phyloP scores from a whole-genome alignment of 352 stramenopile species.

The Thraustochytrium striatum region DNA sequence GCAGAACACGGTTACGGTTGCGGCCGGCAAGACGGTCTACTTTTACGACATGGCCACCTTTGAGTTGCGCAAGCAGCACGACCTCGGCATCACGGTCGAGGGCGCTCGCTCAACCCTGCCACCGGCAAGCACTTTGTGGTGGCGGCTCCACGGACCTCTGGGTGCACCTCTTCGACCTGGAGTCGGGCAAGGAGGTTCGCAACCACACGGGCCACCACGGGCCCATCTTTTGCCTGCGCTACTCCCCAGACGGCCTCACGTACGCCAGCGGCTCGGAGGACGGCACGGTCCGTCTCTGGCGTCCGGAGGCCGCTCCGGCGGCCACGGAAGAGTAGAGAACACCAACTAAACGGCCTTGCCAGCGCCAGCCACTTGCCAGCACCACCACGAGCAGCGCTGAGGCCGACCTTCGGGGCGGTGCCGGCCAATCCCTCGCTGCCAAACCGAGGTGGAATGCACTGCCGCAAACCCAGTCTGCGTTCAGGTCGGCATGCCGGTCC shows the following conservation, averaged over 20 bases:
- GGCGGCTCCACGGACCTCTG: constrained; percentile 90
- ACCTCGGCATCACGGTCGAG: constrained; percentile 76
- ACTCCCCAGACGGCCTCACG: constrained; percentile 80
- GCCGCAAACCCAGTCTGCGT: too few relatives aligned
- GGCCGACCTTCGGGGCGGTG: too few relatives aligned
- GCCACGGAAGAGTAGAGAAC: too few relatives aligned
- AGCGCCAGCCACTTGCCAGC: too few relatives aligned
- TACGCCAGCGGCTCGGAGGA: constrained; percentile 95
- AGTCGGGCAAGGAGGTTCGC: constrained; percentile 82
- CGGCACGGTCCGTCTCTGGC: constrained; percentile 95
- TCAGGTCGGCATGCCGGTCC: too few relatives aligned
- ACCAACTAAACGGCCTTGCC: too few relatives aligned
- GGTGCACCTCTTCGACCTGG: constrained; percentile 91
- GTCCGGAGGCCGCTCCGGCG: neutral
- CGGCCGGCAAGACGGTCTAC: constrained; percentile 84
- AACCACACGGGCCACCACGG: constrained; percentile 94
- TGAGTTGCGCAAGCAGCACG: constrained; percentile 66
- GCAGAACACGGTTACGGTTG: constrained; percentile 69
- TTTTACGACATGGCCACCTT: constrained; percentile 82
- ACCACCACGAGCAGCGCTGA: too few relatives aligned
- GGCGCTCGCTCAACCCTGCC: constrained; percentile 73
- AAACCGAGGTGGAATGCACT: too few relatives aligned
- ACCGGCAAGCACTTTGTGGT: constrained; percentile 69
- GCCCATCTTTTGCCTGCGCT: constrained; percentile 91
- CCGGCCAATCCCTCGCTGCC: too few relatives aligned